These are phyloP conservation scores for Zoysia pacifica DNA, from an alignment of 176 grass and related monocot genomes.

Conservation along the genomic window DNA sequence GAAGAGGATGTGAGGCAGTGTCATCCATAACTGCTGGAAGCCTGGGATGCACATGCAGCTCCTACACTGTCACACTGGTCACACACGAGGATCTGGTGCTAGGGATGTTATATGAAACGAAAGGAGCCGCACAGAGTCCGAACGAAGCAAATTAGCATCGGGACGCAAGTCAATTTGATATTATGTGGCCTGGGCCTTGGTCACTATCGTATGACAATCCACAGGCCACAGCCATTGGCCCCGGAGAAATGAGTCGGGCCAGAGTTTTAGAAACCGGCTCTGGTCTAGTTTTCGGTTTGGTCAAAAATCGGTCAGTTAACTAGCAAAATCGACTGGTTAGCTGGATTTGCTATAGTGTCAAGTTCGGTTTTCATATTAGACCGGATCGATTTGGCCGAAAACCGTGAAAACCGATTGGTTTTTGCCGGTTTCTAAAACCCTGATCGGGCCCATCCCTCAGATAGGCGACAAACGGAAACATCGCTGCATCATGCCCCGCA, in stretches of 20 bases:
- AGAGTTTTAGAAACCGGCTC: too few relatives aligned
- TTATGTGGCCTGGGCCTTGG: not conserved
- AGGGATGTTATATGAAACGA: not conserved
- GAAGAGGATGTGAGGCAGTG: not conserved
- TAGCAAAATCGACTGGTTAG: too few relatives aligned
- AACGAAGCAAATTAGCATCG: not conserved
- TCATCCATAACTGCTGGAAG: slow-evolving; percentile 33
- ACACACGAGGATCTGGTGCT: not conserved
- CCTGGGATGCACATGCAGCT: not conserved
- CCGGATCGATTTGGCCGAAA: too few relatives aligned
- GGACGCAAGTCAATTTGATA: slow-evolving; percentile 14
- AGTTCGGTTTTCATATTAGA: too few relatives aligned
- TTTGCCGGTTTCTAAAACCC: too few relatives aligned
- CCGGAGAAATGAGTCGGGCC: not conserved
- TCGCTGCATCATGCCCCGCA: not conserved
- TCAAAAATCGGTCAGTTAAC: too few relatives aligned
- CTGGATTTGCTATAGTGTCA: too few relatives aligned
- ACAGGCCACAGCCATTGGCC: not conserved
- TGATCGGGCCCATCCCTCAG: not conserved
- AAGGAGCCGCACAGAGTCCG: not conserved
- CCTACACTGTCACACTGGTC: not conserved
- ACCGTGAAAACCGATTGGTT: too few relatives aligned
- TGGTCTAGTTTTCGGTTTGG: too few relatives aligned
- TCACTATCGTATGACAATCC: slow-evolving; percentile 5
- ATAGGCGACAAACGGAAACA: not conserved